Conservation (phyloP, 1,139 yeast genomes). For the Debaryomycetaceae sp. region DNA sequence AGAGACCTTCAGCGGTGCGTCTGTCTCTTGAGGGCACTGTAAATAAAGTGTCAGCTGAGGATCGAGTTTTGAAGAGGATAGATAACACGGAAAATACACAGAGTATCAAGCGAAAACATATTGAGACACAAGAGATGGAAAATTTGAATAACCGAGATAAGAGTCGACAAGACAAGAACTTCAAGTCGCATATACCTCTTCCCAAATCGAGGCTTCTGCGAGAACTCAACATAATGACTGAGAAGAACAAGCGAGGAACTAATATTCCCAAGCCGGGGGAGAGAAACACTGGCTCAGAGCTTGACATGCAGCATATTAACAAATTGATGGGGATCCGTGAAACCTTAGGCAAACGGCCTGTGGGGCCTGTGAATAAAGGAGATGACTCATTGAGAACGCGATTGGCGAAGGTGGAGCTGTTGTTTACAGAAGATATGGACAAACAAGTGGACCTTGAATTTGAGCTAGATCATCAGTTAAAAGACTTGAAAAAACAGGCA, state of each 20-base stretch:
- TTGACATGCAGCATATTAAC: conserved; percentile 8
- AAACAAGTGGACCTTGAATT: conserved; percentile 6
- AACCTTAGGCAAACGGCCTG: conserved; percentile 4
- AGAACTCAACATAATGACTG: conserved; percentile 5
- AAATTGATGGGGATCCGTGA: conserved; percentile 8
- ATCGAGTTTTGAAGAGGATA: not conserved
- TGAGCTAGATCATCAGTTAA: conserved; percentile 15
- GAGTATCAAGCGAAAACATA: not conserved
- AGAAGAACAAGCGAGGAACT: conserved; percentile 5
- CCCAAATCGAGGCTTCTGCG: conserved; percentile 5
- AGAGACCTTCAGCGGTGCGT: not conserved
- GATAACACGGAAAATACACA: not conserved
- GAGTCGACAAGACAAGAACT: not conserved
- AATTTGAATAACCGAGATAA: not conserved
- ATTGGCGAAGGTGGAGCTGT: conserved; percentile 5
- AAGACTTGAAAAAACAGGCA: conserved; percentile 13
- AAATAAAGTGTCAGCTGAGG: not conserved
- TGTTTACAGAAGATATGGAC: conserved; percentile 5
- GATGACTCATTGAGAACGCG: conserved; percentile 5
- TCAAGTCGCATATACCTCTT: conserved; percentile 8
- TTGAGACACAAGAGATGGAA: not conserved
- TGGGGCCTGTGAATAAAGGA: not conserved
- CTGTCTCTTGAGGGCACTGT: not conserved
- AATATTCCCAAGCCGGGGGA: conserved; percentile 7
- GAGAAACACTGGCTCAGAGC: conserved; percentile 2